Conservation (phyloP, 139 green algal genomes). For the Chlorella sp. region DNA sequence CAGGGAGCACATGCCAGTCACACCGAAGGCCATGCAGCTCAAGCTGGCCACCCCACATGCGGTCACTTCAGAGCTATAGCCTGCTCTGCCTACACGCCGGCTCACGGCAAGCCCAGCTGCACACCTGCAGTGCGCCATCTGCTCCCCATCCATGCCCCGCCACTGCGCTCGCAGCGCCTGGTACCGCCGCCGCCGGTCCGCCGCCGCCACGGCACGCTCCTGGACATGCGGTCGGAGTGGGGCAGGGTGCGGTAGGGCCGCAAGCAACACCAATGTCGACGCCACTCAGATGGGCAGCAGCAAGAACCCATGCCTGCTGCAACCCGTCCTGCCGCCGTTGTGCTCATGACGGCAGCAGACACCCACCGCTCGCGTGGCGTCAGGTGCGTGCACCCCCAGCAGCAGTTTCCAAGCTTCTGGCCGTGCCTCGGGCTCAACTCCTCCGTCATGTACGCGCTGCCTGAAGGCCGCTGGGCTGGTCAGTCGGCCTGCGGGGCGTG, state of each 20-base stretch:
- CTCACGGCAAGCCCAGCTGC: no score
- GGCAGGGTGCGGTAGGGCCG: no score
- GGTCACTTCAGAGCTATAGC: no score
- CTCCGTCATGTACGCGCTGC: constrained; percentile 72
- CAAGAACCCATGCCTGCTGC: no score
- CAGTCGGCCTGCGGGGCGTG: constrained; percentile 60
- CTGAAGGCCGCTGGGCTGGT: constrained; percentile 58
- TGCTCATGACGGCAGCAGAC: no score
- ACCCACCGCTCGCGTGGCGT: constrained; percentile 1
- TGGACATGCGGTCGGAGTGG: constrained; percentile 33
- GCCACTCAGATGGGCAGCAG: no score
- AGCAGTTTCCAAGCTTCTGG: constrained; percentile 87
- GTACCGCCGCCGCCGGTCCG: constrained; percentile 58
- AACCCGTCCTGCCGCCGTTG: no score
- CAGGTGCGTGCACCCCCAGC: constrained; percentile 74
- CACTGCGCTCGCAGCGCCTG: constrained; percentile 76
- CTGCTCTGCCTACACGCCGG: no score
- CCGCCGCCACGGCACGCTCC: constrained; percentile 43
- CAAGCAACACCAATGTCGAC: no score
- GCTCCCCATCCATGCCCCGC: constrained; percentile 67
- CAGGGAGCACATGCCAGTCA: no score
- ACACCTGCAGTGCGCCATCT: constrained; percentile 56
- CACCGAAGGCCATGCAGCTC: no score
- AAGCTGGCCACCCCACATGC: no score
- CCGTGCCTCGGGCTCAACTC: constrained; percentile 58